A percentile compares a stretch with the other conserved stretches of the same genome.
These are phyloP conservation scores for Sclerotinia sclerotiorum DNA, from an alignment of 2,329 filamentous ascomycete species.

Conservation along the genomic window DNA sequence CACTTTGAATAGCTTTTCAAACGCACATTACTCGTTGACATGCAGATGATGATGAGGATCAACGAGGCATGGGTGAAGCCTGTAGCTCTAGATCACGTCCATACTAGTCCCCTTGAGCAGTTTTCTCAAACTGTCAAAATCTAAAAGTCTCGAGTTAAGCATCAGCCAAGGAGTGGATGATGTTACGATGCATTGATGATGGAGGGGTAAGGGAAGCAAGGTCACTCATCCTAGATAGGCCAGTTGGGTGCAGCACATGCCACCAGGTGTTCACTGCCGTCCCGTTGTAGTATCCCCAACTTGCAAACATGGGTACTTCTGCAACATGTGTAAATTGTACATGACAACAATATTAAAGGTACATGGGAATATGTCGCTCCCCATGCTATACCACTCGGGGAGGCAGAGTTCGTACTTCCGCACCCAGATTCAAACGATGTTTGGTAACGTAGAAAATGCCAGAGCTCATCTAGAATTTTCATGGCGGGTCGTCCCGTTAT, in stretches of 20 bases:
- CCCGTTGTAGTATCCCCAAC: conserved; percentile 23
- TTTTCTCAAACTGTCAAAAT: conserved; percentile 20
- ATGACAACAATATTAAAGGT: conserved; percentile 21
- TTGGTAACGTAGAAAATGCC: conserved; percentile 9
- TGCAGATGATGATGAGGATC: conserved; percentile 23
- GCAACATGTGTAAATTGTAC: conserved; percentile 28
- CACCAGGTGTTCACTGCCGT: conserved; percentile 32
- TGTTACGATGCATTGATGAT: conserved; percentile 22
- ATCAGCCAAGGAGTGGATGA: conserved; percentile 22
- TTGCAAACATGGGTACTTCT: conserved; percentile 18
- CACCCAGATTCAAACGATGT: conserved; percentile 31
- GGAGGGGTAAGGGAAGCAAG: conserved; percentile 9
- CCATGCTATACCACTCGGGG: conserved; percentile 34
- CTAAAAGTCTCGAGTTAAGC: conserved; percentile 16
- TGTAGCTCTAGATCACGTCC: conserved; percentile 14
- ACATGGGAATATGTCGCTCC: conserved; percentile 20
- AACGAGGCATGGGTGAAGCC: conserved; percentile 21
- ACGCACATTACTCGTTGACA: conserved; percentile 25
- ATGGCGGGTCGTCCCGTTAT: conserved; percentile 23
- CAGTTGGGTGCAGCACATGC: conserved; percentile 30
- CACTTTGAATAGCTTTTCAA: conserved; percentile 4
- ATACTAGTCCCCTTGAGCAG: conserved; percentile 6
- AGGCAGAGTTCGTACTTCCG: conserved; percentile 35
- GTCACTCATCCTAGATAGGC: conserved; percentile 12
- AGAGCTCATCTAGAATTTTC: conserved; percentile 18